Evolutionary conservation across 148 eudicot genomes (phyloP).

Genomic region (Gaultheria prostrata): DNA sequence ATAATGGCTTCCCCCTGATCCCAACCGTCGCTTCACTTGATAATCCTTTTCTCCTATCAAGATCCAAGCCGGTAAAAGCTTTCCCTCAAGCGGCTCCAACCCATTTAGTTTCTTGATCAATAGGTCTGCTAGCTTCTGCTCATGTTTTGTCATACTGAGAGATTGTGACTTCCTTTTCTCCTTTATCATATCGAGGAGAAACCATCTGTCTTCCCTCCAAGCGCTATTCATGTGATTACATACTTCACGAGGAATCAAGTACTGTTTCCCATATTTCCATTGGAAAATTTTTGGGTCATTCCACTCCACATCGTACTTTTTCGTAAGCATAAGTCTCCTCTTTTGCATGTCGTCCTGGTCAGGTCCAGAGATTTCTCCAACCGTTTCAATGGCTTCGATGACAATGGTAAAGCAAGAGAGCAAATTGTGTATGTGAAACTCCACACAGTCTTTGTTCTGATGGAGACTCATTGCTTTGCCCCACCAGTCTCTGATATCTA

Average conservation of each 20-base stretch:
- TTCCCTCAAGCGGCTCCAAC: conserved; percentile 14
- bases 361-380: conserved; percentile 51
- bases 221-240: conserved; percentile 24
- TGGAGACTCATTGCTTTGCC: conserved; percentile 44
- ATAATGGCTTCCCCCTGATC: conserved; percentile 37
- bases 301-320: conserved; percentile 55
- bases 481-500: conserved; percentile 60
- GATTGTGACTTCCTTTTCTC: conserved; percentile 32
- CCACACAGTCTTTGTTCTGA: conserved; percentile 46
- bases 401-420: conserved; percentile 45
- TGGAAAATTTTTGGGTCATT: conserved; percentile 56
- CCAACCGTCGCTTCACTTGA: conserved; percentile 50
- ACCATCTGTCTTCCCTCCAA: conserved; percentile 56
- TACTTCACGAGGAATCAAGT: conserved; percentile 54
- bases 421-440: conserved; percentile 56
- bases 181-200: conserved; percentile 41
- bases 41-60: conserved; percentile 51
- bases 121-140: conserved; percentile 41
- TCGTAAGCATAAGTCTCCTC: conserved; percentile 41
- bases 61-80: conserved; percentile 32
- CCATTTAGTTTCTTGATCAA: conserved; percentile 37
- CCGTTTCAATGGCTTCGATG: conserved; percentile 60
- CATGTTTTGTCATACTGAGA: conserved; percentile 30
- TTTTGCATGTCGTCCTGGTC: conserved; percentile 67
- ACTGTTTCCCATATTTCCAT: conserved; percentile 59